phyloP scores from a whole-genome alignment of 2,329 filamentous ascomycete species.

The Aspergillus thermomutatus region DNA sequence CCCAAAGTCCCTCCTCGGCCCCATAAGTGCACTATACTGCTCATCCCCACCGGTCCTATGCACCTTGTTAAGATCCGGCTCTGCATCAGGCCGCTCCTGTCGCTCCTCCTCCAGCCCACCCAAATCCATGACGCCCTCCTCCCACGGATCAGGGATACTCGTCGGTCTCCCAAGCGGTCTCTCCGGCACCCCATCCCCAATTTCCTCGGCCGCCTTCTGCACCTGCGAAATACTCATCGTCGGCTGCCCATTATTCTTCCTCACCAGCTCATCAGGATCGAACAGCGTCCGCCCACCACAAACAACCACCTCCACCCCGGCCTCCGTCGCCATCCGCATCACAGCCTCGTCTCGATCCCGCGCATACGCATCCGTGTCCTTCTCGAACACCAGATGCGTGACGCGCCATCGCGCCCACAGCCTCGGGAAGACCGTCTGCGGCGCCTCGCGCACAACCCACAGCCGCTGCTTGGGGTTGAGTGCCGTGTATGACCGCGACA shows the following conservation, averaged over 20 bases:
- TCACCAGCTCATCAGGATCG: conserved; percentile 68
- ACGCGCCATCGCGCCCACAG: conserved; percentile 70
- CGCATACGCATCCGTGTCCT: conserved; percentile 72
- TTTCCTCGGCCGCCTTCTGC: conserved; percentile 58
- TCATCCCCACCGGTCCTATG: conserved; percentile 54
- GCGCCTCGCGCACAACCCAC: conserved; percentile 68
- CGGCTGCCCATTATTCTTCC: conserved; percentile 63
- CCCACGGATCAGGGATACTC: conserved; percentile 57
- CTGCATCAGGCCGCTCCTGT: conserved; percentile 50
- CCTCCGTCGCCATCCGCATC: conserved; percentile 56
- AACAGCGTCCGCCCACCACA: conserved; percentile 66
- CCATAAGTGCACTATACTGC: conserved; percentile 60
- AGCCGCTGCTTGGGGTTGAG: conserved; percentile 70
- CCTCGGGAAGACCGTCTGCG: conserved; percentile 68
- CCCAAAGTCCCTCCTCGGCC: conserved; percentile 65
- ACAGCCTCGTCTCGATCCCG: conserved; percentile 62
- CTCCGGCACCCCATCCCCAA: conserved; percentile 54
- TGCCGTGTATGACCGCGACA: conserved; percentile 64
- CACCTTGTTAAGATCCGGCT: conserved; percentile 59
- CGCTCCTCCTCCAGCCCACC: conserved; percentile 53
- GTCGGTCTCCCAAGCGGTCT: conserved; percentile 60
- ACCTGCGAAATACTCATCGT: conserved; percentile 73
- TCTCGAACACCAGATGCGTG: conserved; percentile 75
- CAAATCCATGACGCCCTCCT: conserved; percentile 54
- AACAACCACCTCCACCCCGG: conserved; percentile 66